phyloP scores from a whole-genome alignment of 129 eudicot species.

The Artemisia argyi region DNA sequence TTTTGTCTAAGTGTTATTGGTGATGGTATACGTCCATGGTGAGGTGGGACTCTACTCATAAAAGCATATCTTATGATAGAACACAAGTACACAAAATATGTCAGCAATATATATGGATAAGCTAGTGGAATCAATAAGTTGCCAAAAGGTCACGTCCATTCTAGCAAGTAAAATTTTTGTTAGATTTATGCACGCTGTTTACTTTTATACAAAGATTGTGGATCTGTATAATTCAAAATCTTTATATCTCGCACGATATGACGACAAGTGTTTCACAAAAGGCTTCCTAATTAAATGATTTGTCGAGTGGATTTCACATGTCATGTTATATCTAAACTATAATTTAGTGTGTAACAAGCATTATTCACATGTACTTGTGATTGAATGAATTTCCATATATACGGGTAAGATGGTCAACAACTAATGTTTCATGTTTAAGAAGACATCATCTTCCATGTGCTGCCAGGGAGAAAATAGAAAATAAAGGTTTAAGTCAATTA shows the following conservation, averaged over 20 bases:
- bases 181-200: not conserved
- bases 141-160: slow-evolving; percentile 4
- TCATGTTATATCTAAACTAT: too few relatives aligned
- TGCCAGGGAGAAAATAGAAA: slow-evolving; percentile 28
- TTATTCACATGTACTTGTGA: not conserved
- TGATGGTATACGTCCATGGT: slow-evolving; percentile 21
- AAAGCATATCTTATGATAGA: slow-evolving; percentile 41
- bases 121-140: slow-evolving; percentile 30
- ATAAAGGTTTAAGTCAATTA: slow-evolving; percentile 36
- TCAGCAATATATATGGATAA: slow-evolving; percentile 42
- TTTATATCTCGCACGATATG: not conserved
- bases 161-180: not conserved
- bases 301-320: too few relatives aligned
- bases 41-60: slow-evolving; percentile 30
- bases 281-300: too few relatives aligned
- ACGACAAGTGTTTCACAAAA: not conserved
- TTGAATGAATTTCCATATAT: not conserved
- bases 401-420: slow-evolving; percentile 1
- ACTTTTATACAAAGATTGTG: too few relatives aligned
- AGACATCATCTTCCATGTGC: slow-evolving; percentile 34
- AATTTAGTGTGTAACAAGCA: too few relatives aligned
- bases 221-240: not conserved
- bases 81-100: slow-evolving; percentile 39
- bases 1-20: slow-evolving; percentile 30
- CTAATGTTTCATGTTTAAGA: slow-evolving; percentile 20